A percentile compares a stretch with the other conserved stretches of the same genome.
These are phyloP conservation scores for Sarcodon sp. DNA, from an alignment of 768 basidiomycete species.

Conservation along the genomic window DNA sequence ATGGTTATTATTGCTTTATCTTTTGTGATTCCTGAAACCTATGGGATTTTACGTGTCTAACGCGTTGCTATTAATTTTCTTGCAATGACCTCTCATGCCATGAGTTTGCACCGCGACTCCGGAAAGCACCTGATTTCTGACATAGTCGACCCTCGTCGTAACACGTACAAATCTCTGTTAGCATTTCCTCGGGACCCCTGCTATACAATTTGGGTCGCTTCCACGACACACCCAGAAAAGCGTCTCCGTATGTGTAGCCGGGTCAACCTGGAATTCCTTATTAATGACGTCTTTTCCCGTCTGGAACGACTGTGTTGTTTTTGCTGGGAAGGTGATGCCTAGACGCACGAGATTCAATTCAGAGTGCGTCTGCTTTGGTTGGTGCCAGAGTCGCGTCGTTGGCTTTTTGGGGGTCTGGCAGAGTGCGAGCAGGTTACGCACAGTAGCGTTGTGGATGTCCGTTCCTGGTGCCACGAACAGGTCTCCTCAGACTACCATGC, in stretches of 20 bases:
- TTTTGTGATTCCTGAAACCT: not conserved
- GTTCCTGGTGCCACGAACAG: not conserved
- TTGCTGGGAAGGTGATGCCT: not conserved
- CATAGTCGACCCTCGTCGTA: not conserved
- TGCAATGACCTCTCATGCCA: not conserved
- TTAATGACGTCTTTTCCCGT: not conserved
- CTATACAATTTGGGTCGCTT: too few species aligned
- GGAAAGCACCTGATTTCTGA: not conserved
- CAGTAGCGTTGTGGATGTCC: not conserved
- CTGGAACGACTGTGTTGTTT: not conserved
- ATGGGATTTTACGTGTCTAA: not conserved
- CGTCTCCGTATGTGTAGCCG: too few species aligned
- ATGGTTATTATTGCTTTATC: not conserved
- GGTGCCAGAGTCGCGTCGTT: conserved; percentile 2
- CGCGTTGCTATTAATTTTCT: not conserved
- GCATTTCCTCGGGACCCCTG: not conserved
- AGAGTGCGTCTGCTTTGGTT: not conserved
- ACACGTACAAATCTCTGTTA: conserved; percentile 3
- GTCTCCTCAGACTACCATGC: not conserved
- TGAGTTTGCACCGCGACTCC: not conserved
- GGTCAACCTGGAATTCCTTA: not conserved
- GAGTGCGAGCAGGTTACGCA: conserved; percentile 2
- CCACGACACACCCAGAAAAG: too few species aligned
- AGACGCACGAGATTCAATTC: not conserved
- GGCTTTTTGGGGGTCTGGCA: not conserved